Evolutionary conservation across 1,284 basidiomycete genomes (phyloP).

Genomic region (Mycena sp.): DNA sequence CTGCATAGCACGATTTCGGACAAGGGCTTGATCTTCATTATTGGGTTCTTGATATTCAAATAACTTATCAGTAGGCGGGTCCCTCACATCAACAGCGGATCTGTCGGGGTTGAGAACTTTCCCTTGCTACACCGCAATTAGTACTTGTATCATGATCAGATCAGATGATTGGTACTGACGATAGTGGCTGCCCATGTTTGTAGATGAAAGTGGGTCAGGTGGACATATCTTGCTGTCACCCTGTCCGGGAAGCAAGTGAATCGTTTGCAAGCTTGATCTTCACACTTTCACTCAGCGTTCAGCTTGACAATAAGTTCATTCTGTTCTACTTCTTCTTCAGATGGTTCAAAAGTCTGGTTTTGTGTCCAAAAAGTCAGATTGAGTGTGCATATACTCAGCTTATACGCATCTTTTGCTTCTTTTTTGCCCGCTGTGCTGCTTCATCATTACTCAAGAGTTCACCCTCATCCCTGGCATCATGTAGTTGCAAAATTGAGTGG

Average conservation of each 20-base stretch:
- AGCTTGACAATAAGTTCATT: neutral
- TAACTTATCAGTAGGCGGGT: neutral
- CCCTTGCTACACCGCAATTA: no score
- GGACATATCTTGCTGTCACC: neutral
- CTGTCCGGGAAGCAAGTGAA: neutral
- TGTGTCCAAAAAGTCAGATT: neutral
- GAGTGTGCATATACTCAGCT: neutral
- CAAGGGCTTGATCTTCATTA: neutral
- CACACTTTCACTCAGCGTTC: neutral
- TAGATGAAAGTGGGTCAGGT: neutral
- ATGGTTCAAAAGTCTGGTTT: neutral
- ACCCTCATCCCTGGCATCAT: neutral
- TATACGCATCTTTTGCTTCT: neutral
- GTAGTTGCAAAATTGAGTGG: no score
- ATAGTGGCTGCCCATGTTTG: slow-evolving; percentile 1
- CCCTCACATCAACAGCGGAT: neutral
- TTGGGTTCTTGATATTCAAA: neutral
- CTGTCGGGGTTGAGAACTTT: neutral
- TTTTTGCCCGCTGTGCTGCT: neutral
- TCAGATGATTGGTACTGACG: no score
- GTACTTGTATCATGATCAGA: no score
- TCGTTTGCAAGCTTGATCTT: neutral
- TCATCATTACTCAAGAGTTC: no score
- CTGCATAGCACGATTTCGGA: neutral
- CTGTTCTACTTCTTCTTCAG: neutral